Evolutionary conservation across 805 yeast species (phyloP).

Genomic region (Ogataea ramenticola): DNA sequence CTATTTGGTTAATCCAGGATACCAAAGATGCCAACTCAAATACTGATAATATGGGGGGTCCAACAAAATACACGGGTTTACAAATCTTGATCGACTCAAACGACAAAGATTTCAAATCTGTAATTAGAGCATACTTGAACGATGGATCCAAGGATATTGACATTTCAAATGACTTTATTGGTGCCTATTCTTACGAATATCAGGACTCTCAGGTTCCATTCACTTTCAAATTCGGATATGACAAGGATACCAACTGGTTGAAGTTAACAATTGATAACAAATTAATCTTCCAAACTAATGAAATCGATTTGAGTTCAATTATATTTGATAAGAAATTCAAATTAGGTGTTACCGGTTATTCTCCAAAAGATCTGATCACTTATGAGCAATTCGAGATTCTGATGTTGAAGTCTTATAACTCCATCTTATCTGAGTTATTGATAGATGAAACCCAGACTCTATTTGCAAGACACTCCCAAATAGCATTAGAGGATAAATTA

Average conservation of each 20-base stretch:
- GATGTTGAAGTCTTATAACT: constrained; percentile 47
- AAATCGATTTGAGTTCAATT: constrained; percentile 36
- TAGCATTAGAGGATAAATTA: background rate
- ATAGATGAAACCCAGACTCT: constrained; percentile 17
- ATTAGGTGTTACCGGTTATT: constrained; percentile 48
- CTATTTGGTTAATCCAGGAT: constrained; percentile 46
- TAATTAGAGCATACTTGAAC: constrained; percentile 50
- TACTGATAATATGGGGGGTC: constrained; percentile 44
- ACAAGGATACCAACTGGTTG: constrained; percentile 26
- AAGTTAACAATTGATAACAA: constrained; percentile 69
- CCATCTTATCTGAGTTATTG: constrained; percentile 26
- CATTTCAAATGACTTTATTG: constrained; percentile 17
- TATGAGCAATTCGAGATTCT: constrained; percentile 62
- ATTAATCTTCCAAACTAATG: constrained; percentile 59
- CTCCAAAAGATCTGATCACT: constrained; percentile 25
- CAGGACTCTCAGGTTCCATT: constrained; percentile 67
- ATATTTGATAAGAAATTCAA: constrained; percentile 27
- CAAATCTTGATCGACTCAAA: constrained; percentile 51
- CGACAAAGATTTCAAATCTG: constrained; percentile 35
- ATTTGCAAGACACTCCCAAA: constrained; percentile 16
- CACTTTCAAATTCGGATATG: constrained; percentile 59
- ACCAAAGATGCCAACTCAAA: constrained; percentile 4
- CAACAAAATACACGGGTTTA: constrained; percentile 53
- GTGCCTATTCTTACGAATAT: constrained; percentile 32
- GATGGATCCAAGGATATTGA: constrained; percentile 43